phyloP scores from a whole-genome alignment of 2,329 filamentous ascomycete genomes.

The Exophiala lecanii-corni region DNA sequence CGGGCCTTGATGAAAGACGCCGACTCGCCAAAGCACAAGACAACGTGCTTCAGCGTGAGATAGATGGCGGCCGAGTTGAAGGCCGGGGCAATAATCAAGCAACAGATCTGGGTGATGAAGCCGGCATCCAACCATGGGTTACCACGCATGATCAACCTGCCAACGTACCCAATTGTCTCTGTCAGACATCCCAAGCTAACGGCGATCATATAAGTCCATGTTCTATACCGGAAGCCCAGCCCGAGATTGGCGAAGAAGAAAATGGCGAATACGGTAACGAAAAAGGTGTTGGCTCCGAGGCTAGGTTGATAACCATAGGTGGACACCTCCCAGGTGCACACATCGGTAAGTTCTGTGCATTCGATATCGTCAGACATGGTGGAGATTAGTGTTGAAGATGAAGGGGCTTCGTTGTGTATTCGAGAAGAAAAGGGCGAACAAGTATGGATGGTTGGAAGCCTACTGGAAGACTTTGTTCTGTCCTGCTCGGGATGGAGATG shows the following conservation, averaged over 20 bases:
- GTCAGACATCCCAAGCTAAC: slow-evolving; percentile 43
- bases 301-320: slow-evolving; percentile 53
- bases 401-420: too few species aligned
- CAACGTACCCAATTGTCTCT: slow-evolving; percentile 54
- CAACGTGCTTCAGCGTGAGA: slow-evolving; percentile 53
- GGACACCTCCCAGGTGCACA: slow-evolving; percentile 44
- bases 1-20: slow-evolving; percentile 45
- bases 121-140: slow-evolving; percentile 48
- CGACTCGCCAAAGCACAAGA: slow-evolving; percentile 50
- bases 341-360: slow-evolving; percentile 30
- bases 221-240: slow-evolving; percentile 48
- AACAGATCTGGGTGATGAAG: slow-evolving; percentile 51
- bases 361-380: slow-evolving; percentile 16
- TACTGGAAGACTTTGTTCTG: too few species aligned
- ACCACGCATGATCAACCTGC: slow-evolving; percentile 49
- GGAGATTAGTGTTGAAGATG: background rate
- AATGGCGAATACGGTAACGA: slow-evolving; percentile 48
- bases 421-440: too few species aligned
- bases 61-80: slow-evolving; percentile 54
- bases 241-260: slow-evolving; percentile 46
- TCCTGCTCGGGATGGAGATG: too few species aligned
- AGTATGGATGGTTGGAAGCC: too few species aligned
- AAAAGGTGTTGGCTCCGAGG: slow-evolving; percentile 49
- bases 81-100: slow-evolving; percentile 53
- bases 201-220: slow-evolving; percentile 53